phyloP scores from a whole-genome alignment of 805 yeast species.

The Wickerhamiella spandovensis region DNA sequence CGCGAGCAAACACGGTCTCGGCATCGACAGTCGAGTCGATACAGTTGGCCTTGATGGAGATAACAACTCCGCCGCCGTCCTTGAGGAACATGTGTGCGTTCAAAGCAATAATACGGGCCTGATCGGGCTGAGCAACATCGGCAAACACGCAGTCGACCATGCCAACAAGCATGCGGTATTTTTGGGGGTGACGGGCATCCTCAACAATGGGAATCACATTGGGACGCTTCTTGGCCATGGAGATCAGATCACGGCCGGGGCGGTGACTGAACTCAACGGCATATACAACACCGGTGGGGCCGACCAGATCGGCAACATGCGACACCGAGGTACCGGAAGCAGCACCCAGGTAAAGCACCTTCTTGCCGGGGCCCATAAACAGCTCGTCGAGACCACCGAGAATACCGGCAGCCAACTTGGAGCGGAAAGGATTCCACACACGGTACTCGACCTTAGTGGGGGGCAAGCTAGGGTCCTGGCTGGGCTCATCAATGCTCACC shows the following conservation, averaged over 20 bases:
- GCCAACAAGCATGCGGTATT: conserved; percentile 96
- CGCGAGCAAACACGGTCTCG: conserved; percentile 98
- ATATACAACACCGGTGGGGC: conserved; percentile 97
- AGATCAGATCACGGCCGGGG: conserved; percentile 98
- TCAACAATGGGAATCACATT: conserved; percentile 97
- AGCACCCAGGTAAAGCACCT: conserved; percentile 95
- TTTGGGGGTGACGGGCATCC: conserved; percentile 99
- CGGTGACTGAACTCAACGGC: conserved; percentile 99
- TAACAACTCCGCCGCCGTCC: conserved; percentile 97
- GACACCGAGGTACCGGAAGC: conserved; percentile 99
- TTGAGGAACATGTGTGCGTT: conserved; percentile 96
- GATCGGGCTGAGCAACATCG: conserved; percentile 99
- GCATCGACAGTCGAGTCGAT: conserved; percentile 99
- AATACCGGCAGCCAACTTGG: conserved; percentile 98
- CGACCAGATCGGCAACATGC: conserved; percentile 96
- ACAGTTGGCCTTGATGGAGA: conserved; percentile 99
- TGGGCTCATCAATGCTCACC: conserved; percentile 84
- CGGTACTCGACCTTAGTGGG: conserved; percentile 95
- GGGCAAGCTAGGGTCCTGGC: conserved; percentile 49
- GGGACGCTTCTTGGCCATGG: conserved; percentile 99
- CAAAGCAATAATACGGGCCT: conserved; percentile 98
- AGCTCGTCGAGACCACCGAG: conserved; percentile 99
- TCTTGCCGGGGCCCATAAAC: conserved; percentile 95
- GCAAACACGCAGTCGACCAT: conserved; percentile 99
- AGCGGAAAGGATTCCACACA: conserved; percentile 99